Evolutionary conservation across 495 filamentous ascomycete genomes (phyloP).

Genomic region (Articulospora tetracladia): DNA sequence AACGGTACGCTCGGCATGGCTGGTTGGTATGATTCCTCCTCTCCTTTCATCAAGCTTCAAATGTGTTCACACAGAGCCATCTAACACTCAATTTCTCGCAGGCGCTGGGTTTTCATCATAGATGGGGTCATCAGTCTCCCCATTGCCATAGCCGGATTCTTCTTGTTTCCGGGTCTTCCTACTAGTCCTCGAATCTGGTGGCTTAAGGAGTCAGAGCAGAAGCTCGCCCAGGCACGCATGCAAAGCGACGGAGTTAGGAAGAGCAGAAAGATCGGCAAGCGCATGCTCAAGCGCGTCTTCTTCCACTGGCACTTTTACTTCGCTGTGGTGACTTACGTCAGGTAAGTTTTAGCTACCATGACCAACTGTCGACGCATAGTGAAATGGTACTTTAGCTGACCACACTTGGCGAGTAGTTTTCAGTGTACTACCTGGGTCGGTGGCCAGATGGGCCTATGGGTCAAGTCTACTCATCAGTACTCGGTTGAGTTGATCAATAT

Average conservation of each 20-base stretch:
- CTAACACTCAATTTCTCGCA: neutral
- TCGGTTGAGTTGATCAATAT: slow-evolving; percentile 3
- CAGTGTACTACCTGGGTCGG: neutral
- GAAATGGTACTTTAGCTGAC: neutral
- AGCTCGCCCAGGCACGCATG: slow-evolving; percentile 33
- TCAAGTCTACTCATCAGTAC: slow-evolving; percentile 1
- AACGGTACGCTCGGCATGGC: slow-evolving; percentile 44
- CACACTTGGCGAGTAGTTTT: neutral
- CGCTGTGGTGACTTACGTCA: neutral
- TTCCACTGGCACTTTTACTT: slow-evolving; percentile 9
- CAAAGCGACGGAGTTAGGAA: slow-evolving; percentile 6
- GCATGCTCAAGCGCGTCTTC: slow-evolving; percentile 6
- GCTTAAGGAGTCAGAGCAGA: slow-evolving; percentile 37
- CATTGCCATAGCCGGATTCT: slow-evolving; percentile 52
- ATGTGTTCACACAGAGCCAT: neutral
- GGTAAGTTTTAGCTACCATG: neutral
- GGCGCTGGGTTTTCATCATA: slow-evolving; percentile 60
- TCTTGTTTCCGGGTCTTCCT: slow-evolving; percentile 56
- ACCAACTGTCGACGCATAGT: neutral
- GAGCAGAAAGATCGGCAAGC: slow-evolving; percentile 5
- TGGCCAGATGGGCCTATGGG: slow-evolving; percentile 11
- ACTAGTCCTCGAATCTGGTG: slow-evolving; percentile 46
- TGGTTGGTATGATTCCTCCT: slow-evolving; percentile 45
- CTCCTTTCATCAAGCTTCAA: neutral
- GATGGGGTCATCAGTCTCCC: slow-evolving; percentile 41